phyloP scores from a whole-genome alignment of 176 grass and related monocot species.

The Elaeis guineensis region DNA sequence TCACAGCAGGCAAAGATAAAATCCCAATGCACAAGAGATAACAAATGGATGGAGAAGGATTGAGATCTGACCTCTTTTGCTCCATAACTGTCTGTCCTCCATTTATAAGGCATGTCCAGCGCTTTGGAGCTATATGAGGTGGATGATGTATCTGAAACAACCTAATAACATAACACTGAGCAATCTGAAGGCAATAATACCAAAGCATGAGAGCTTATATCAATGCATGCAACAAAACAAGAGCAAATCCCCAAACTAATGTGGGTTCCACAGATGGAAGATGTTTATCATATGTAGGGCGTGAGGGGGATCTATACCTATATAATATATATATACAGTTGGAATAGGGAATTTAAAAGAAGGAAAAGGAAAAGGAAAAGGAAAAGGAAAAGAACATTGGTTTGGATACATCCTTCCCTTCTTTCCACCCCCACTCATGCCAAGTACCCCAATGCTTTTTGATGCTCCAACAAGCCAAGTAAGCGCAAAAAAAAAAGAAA shows the following conservation, averaged over 20 bases:
- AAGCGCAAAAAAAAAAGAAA: slow-evolving; percentile 38
- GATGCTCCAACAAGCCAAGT: slow-evolving; percentile 36
- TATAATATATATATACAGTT: slow-evolving; percentile 19
- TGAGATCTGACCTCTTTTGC: slow-evolving; percentile 10
- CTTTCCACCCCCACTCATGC: slow-evolving; percentile 37
- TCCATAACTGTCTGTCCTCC: neutral
- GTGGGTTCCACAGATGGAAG: slow-evolving; percentile 24
- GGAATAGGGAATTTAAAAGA: slow-evolving; percentile 5
- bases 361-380: slow-evolving; percentile 1
- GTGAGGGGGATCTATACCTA: slow-evolving; percentile 9
- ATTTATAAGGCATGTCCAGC: neutral
- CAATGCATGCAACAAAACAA: slow-evolving; percentile 11
- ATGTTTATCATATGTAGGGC: slow-evolving; percentile 67
- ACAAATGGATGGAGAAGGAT: slow-evolving; percentile 1
- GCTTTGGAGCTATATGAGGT: neutral
- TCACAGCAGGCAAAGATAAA: neutral
- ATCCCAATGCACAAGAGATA: neutral
- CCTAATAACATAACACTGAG: too few species aligned
- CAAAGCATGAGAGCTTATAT: slow-evolving; percentile 1
- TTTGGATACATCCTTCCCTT: slow-evolving; percentile 39
- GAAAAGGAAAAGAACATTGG: slow-evolving; percentile 3
- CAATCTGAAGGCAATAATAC: neutral
- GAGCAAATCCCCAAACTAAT: slow-evolving; percentile 29
- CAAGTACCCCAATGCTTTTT: slow-evolving; percentile 28
- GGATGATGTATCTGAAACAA: neutral